Percentiles rank a stretch among this genome's conserved stretches.
Conservation (phyloP, 306 rosid species). For the Luffa acutangula region DNA sequence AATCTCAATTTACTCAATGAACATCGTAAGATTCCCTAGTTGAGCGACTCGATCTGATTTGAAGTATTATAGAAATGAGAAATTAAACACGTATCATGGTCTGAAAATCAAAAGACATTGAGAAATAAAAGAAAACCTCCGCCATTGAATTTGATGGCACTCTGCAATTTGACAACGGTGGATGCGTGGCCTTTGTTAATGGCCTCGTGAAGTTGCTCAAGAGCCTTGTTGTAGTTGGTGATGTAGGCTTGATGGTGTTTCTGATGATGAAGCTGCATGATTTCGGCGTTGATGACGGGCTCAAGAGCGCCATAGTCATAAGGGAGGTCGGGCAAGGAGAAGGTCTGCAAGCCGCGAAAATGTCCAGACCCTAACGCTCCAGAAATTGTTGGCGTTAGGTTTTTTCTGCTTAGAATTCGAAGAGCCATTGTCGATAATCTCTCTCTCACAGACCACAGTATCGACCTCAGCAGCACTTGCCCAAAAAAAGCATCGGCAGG, state of each 20-base stretch:
- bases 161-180: constrained; percentile 23
- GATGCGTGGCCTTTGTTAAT: constrained; percentile 36
- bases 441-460: neutral
- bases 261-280: constrained; percentile 89
- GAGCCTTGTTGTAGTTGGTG: constrained; percentile 87
- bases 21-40: neutral
- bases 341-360: constrained; percentile 43
- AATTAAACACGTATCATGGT: neutral
- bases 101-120: neutral
- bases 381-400: constrained; percentile 2
- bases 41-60: neutral
- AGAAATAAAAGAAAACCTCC: constrained; percentile 23
- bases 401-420: constrained; percentile 18
- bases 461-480: neutral
- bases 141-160: constrained; percentile 42
- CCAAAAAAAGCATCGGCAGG: neutral
- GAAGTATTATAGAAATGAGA: neutral
- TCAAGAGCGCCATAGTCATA: constrained; percentile 86
- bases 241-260: constrained; percentile 86
- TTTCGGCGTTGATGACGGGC: constrained; percentile 78
- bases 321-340: constrained; percentile 74
- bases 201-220: constrained; percentile 76
- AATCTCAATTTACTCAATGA: neutral
- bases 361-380: constrained; percentile 8
- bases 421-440: constrained; percentile 22